A percentile compares a stretch with the other conserved stretches of the same genome.
phyloP scores from a whole-genome alignment of 1,139 yeast genomes.

The Saccharomyces hybrid region DNA sequence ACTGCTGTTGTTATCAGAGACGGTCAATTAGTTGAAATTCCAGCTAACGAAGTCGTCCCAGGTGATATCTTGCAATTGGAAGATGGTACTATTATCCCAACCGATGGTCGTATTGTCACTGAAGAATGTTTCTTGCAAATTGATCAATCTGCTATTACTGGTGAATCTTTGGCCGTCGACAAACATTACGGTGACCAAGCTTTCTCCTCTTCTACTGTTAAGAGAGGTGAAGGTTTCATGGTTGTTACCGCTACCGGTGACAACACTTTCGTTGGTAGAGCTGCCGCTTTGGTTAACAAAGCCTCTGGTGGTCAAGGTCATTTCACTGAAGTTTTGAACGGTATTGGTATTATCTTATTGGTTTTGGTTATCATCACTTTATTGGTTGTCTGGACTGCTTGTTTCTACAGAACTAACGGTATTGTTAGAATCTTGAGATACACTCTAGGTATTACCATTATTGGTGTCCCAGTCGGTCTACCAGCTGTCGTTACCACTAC shows the following conservation, averaged over 20 bases:
- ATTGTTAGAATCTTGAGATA: slow-evolving; percentile 87
- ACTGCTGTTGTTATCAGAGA: slow-evolving; percentile 79
- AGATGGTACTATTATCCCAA: slow-evolving; percentile 90
- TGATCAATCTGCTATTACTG: slow-evolving; percentile 95
- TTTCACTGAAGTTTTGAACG: slow-evolving; percentile 93
- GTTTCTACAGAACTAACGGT: slow-evolving; percentile 85
- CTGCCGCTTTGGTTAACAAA: slow-evolving; percentile 91
- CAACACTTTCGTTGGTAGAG: slow-evolving; percentile 85
- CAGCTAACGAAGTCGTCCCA: slow-evolving; percentile 78
- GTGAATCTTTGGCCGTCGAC: slow-evolving; percentile 94
- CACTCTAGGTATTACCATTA: slow-evolving; percentile 90
- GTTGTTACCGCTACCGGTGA: slow-evolving; percentile 93
- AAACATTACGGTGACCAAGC: slow-evolving; percentile 79
- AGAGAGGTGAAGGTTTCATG: slow-evolving; percentile 95
- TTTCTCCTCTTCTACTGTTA: slow-evolving; percentile 90
- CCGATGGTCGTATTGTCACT: slow-evolving; percentile 87
- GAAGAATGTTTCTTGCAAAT: slow-evolving; percentile 84
- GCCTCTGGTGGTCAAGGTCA: slow-evolving; percentile 92
- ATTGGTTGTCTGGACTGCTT: slow-evolving; percentile 83
- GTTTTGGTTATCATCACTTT: slow-evolving; percentile 82
- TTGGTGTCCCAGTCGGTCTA: slow-evolving; percentile 99
- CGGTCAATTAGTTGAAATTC: slow-evolving; percentile 63
- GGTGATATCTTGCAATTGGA: slow-evolving; percentile 87
- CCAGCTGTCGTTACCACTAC: slow-evolving; percentile 99
- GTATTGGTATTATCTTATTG: slow-evolving; percentile 88